Conservation (phyloP, 2,329 filamentous ascomycete genomes). For the Diaporthe citri region DNA sequence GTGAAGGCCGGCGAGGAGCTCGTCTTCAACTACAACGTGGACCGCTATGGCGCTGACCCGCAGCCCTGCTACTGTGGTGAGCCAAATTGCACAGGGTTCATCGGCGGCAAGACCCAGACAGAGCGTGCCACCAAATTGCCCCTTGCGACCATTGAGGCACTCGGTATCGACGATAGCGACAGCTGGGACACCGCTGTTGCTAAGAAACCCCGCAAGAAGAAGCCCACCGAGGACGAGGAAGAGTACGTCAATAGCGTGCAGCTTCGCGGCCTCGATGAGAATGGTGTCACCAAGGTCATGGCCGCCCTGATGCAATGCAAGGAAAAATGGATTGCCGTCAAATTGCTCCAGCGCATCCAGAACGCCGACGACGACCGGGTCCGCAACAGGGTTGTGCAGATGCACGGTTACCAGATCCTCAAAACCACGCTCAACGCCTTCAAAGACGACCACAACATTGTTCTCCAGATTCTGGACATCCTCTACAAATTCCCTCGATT, state of each 20-base stretch:
- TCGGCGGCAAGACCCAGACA: constrained; percentile 97
- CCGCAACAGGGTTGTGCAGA: constrained; percentile 88
- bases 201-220: constrained; percentile 94
- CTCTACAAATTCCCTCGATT: constrained; percentile 89
- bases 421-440: constrained; percentile 89
- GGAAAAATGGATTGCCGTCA: constrained; percentile 99
- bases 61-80: constrained; percentile 98
- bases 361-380: constrained; percentile 88
- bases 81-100: constrained; percentile 93
- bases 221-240: constrained; percentile 89
- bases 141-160: constrained; percentile 89
- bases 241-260: constrained; percentile 94
- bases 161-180: constrained; percentile 93
- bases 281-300: constrained; percentile 94
- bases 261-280: constrained; percentile 82
- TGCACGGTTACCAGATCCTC: constrained; percentile 97
- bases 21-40: constrained; percentile 99
- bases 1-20: constrained; percentile 93
- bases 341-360: constrained; percentile 90
- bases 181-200: constrained; percentile 92
- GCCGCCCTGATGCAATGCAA: constrained; percentile 97
- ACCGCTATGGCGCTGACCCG: constrained; percentile 95
- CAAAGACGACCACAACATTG: constrained; percentile 89
- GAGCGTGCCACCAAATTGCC: constrained; percentile 94
- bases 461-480: constrained; percentile 90